Evolutionary conservation across 768 basidiomycete genomes (phyloP).

Genomic region (Paxillus rubicundulus): DNA sequence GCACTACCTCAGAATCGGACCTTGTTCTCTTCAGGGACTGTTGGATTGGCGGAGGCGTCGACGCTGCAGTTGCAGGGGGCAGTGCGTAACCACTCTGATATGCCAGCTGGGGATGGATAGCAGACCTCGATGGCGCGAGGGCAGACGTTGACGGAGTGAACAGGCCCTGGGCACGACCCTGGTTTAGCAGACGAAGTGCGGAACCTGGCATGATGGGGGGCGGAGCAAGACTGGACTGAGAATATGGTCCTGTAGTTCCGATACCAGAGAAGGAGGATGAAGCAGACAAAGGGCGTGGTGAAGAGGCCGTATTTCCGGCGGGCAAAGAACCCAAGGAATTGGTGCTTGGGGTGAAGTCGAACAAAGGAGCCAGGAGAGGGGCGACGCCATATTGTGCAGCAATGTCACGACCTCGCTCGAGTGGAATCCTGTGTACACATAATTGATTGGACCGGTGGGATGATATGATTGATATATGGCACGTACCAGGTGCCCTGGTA

Average conservation of each 20-base stretch:
- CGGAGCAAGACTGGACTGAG: conserved; percentile 63
- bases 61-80: conserved; percentile 43
- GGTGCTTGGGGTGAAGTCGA: conserved; percentile 86
- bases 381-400: conserved; percentile 91
- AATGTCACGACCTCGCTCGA: conserved; percentile 90
- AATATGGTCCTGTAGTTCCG: conserved; percentile 40
- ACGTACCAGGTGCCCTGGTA: conserved; percentile 98
- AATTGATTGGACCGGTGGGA: conserved; percentile 9
- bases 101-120: conserved; percentile 55
- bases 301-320: conserved; percentile 42
- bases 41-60: conserved; percentile 48
- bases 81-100: conserved; percentile 46
- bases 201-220: conserved; percentile 86
- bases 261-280: conserved; percentile 65
- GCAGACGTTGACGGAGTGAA: conserved; percentile 82
- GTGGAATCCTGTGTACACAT: conserved; percentile 73
- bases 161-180: conserved; percentile 82
- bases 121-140: conserved; percentile 41
- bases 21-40: conserved; percentile 58
- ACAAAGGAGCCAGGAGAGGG: conserved; percentile 81
- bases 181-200: conserved; percentile 77
- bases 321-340: conserved; percentile 70
- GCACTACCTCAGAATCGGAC: conserved; percentile 59
- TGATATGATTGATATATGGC: conserved; percentile 5
- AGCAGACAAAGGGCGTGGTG: conserved; percentile 65